phyloP scores from a whole-genome alignment of 2,329 filamentous ascomycete genomes.

The Paecilomyces sp. region DNA sequence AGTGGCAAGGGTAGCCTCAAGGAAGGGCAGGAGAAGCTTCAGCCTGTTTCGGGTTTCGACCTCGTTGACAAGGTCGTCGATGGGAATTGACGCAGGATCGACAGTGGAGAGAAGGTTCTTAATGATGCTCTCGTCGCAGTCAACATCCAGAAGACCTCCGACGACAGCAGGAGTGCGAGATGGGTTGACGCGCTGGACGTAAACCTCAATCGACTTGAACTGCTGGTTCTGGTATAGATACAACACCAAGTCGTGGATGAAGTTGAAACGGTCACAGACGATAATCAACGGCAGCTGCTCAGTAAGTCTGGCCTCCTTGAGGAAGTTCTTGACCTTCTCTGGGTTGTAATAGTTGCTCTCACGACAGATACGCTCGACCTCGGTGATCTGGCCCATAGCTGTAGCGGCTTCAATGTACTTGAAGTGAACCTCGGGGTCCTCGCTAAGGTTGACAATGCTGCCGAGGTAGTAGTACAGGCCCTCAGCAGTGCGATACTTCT shows the following conservation, averaged over 20 bases:
- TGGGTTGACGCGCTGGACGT: conserved; percentile 95
- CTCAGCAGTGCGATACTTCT: conserved; percentile 96
- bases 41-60: conserved; percentile 95
- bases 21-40: conserved; percentile 91
- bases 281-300: conserved; percentile 97
- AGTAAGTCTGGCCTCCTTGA: conserved; percentile 87
- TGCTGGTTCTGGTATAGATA: conserved; percentile 99
- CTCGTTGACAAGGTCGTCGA: conserved; percentile 87
- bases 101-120: conserved; percentile 84
- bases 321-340: conserved; percentile 97
- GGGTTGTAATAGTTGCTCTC: conserved; percentile 86
- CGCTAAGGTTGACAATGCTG: conserved; percentile 93
- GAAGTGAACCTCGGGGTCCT: conserved; percentile 94
- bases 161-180: conserved; percentile 84
- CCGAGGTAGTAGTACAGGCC: conserved; percentile 98
- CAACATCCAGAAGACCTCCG: conserved; percentile 88
- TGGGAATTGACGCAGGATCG: conserved; percentile 75
- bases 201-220: conserved; percentile 97
- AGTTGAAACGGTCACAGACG: conserved; percentile 98
- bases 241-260: conserved; percentile 91
- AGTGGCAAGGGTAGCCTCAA: conserved; percentile 80
- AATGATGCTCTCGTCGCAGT: conserved; percentile 95
- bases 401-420: conserved; percentile 99
- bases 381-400: conserved; percentile 84
- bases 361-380: conserved; percentile 94